Base-by-base conservation (phyloP, 495 filamentous ascomycete species). In the Beverwykella pulmonaria region DNA sequence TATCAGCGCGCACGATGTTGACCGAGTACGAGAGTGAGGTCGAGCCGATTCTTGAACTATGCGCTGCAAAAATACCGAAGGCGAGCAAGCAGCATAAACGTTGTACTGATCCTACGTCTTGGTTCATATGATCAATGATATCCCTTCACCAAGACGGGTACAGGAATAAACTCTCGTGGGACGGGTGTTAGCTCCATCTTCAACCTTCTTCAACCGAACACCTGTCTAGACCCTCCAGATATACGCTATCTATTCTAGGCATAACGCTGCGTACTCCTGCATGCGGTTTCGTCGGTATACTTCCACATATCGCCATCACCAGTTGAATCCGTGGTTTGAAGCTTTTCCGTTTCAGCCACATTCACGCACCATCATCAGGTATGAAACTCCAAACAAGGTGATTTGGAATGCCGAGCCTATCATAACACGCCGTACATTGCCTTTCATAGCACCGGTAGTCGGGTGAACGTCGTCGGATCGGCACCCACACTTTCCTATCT, bases 341-440 rank as follows among this genome's bases (percentile, higher is more conserved):
- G 39, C 15, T 44, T n/a, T 55, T 55, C 19, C 8, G 53, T 55
- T 55, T 55, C 53, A 55, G 53, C 53, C 53, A 55, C 53, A 55
- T 44, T 9, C 39, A 44, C 15, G 39, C 39, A n/a, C 39, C 39
- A 44, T 44, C 39, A 10, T n/a, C 39, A 14, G 39, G 39, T n/a
- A 44, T 44, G 15, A 44, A 44, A 44, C 39, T n/a, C 6, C 39
- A n/a, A 29, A 52, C 20, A 26, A 10, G 5, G 23, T 4, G 10
- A 52, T 52, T 52, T 29, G 26, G 22, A 23, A 52, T 23, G 48
- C 8, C 7, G 48, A 19, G 2, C 22, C 20, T 29, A 23, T 25
- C 26, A 52, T 6, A 23, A 8, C 12, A 5, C 7, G 20, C 25
- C 14, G 9, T 20, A 9, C 7, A 46, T 26, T 17, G 32, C 34